These are phyloP conservation scores for Debaryomyces coudertii DNA, from an alignment of 1,139 yeast genomes.

Conservation along the genomic window DNA sequence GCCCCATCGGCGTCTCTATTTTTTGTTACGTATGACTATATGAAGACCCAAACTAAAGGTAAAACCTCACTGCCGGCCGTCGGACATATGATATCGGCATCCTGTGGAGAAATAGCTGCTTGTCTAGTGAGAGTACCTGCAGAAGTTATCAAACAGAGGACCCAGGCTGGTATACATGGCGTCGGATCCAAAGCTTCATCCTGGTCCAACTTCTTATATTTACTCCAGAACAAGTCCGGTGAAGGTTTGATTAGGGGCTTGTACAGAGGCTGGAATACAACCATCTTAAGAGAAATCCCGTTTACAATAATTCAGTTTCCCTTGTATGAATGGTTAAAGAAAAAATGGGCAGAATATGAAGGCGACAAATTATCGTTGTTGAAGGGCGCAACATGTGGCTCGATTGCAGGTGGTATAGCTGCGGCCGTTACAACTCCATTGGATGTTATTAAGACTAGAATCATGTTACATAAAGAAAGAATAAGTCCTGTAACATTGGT, in stretches of 20 bases:
- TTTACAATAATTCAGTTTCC: slow-evolving; percentile 96
- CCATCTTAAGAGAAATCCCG: slow-evolving; percentile 93
- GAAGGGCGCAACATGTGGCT: slow-evolving; percentile 93
- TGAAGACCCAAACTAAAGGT: slow-evolving; percentile 57
- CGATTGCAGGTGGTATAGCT: slow-evolving; percentile 91
- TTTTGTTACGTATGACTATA: slow-evolving; percentile 83
- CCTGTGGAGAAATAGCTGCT: slow-evolving; percentile 89
- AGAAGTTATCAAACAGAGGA: slow-evolving; percentile 92
- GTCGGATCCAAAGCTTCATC: slow-evolving; percentile 60
- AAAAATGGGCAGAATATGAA: slow-evolving; percentile 45
- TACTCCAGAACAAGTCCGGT: slow-evolving; percentile 61
- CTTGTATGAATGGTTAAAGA: slow-evolving; percentile 79
- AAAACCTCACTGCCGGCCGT: slow-evolving; percentile 39
- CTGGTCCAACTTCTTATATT: slow-evolving; percentile 63
- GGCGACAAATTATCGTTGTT: slow-evolving; percentile 54
- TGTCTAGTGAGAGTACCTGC: slow-evolving; percentile 95
- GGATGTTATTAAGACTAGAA: slow-evolving; percentile 88
- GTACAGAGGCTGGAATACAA: slow-evolving; percentile 91
- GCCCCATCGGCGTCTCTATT: slow-evolving; percentile 94
- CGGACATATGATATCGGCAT: slow-evolving; percentile 85
- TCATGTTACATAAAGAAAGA: slow-evolving; percentile 71
- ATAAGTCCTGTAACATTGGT: slow-evolving; percentile 52
- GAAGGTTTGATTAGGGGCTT: slow-evolving; percentile 80
- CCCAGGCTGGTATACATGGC: slow-evolving; percentile 66
- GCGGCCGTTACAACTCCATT: slow-evolving; percentile 94